Conservation (phyloP, 1,284 basidiomycete species). For the Fomitopsis schrenkii region DNA sequence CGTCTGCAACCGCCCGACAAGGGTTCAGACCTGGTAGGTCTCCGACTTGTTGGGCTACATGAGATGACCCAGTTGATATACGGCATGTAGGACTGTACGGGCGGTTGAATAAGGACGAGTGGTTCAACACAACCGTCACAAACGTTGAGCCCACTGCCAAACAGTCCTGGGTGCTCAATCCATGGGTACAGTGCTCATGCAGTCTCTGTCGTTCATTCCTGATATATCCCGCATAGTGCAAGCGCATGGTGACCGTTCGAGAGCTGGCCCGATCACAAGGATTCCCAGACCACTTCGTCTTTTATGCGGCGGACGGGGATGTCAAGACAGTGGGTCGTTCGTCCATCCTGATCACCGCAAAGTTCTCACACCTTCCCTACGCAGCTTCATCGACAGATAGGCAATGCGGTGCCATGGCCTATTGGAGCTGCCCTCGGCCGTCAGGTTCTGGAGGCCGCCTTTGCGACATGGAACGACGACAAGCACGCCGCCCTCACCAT, state of each 20-base stretch:
- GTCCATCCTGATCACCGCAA: not conserved
- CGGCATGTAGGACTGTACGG: constrained; percentile 50
- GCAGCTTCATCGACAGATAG: constrained; percentile 74
- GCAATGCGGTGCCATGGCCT: constrained; percentile 70
- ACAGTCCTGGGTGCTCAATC: constrained; percentile 63
- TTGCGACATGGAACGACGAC: constrained; percentile 44
- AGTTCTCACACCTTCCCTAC: not conserved
- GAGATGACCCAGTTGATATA: not conserved
- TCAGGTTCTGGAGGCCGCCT: constrained; percentile 47
- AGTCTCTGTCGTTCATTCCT: not conserved
- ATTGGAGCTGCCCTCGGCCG: constrained; percentile 58
- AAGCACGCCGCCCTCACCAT: constrained; percentile 25
- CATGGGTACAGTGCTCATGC: constrained; percentile 38
- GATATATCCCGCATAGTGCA: constrained; percentile 36
- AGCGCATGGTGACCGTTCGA: constrained; percentile 62
- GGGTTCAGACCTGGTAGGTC: constrained; percentile 46
- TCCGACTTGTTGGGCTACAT: not conserved
- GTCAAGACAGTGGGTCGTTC: constrained; percentile 51
- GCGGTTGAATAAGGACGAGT: constrained; percentile 46
- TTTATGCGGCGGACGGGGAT: constrained; percentile 44
- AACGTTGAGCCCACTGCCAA: constrained; percentile 74
- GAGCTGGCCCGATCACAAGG: constrained; percentile 76
- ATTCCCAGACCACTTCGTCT: constrained; percentile 67
- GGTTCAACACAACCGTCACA: constrained; percentile 69
- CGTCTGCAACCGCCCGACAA: constrained; percentile 45